Base-by-base conservation (phyloP, 139 green algal species). In the Chlorella sorokiniana region DNA sequence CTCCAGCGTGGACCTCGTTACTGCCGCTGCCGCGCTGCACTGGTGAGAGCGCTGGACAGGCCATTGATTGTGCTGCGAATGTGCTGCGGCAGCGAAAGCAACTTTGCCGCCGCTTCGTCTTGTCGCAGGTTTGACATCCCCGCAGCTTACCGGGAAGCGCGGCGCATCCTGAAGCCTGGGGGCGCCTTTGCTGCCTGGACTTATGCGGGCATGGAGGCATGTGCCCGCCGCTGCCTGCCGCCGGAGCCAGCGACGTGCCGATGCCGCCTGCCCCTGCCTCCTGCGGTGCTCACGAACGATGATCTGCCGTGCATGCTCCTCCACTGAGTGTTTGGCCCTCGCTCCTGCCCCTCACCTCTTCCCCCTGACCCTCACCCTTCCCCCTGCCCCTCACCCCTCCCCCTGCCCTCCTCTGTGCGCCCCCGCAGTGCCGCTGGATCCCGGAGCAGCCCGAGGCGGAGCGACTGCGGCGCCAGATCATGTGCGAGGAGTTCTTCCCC, bases 121-220 rank as follows among this genome's bases (percentile, higher is more conserved):
- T 59, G 48, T 16, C 10, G 68, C 41, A 75, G 68, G 68, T 75
- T 75, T 59, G 68, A 75, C 68, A 40, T 75, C 41, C 68, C 68
- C 6, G 68, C 68, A 25, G 68, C 29, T 40, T 75, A 75, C 6
- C 68, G 68, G 16, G 68, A 75, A 29, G 44, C 42, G 27, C 68
- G 68, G 23, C 68, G 68, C 68, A 75, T 75, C 41, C 68, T 75
- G 25, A 56, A 59, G 29, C 68, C 68, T 27, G 25, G 41, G 14
- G 68, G 68, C 23, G 68, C 68, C 8, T 8, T 75, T 4, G 41
- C 42, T 3, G 68, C 68, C 68, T 75, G 68, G 68, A 54, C 68
- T 27, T 75, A 75, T 41, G 22, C 68, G 5, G 40, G 14, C 62
- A 59, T 59, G 48, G 14, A 59, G 48, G 48, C 48, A 59, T 25